Base-by-base conservation (phyloP, 164 flowering plant species). In the Umbilicus rupestris region DNA sequence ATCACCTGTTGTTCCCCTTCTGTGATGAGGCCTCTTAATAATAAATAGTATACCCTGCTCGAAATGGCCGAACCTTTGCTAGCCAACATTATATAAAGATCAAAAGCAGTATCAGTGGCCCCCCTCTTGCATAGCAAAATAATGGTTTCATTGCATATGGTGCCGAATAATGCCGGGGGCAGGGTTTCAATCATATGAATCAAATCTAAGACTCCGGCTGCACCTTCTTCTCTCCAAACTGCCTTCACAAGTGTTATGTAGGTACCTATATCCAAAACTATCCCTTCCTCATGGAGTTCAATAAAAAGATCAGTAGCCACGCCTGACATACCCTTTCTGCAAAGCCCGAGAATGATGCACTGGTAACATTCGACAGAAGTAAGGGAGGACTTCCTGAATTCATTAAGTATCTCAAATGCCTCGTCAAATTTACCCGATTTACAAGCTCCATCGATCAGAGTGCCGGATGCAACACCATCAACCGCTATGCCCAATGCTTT, bases 321-420 rank as follows among this genome's bases (percentile, higher is more conserved):
- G 66, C 76, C 88, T 35, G 75, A 69, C 92, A 86, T 83, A 42
- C 81, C 79, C 4, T 71, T 81, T 63, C 63, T 64, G 77, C 88
- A 87, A 17, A 92, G 86, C 45, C 85, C 82, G 35, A 60, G 63
- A 72, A 92, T 78, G 3, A 85, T 83, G 68, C 82, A 69, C 66
- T 78, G 78, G 75, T 85, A 89, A 67, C 81, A 79, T 30, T 74
- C 76, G 49, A 59, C 75, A 26, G 77, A 79, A 69, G 79, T 66
- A 68, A 66, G 39, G 16, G 78, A 70, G 33, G 75, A 67, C 31
- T 17, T 74, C 72, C 83, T 83, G 64, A 77, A 84, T 17, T 77
- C 84, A 77, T 86, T 84, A 78, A 92, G 85, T 72, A 85, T 68
- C 69, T 88, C 82, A 29, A 89, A 78, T n/a, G 92, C 96, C 67